phyloP scores from a whole-genome alignment of 371 early-diverging fungal genomes.

The Entomophthora muscae region DNA sequence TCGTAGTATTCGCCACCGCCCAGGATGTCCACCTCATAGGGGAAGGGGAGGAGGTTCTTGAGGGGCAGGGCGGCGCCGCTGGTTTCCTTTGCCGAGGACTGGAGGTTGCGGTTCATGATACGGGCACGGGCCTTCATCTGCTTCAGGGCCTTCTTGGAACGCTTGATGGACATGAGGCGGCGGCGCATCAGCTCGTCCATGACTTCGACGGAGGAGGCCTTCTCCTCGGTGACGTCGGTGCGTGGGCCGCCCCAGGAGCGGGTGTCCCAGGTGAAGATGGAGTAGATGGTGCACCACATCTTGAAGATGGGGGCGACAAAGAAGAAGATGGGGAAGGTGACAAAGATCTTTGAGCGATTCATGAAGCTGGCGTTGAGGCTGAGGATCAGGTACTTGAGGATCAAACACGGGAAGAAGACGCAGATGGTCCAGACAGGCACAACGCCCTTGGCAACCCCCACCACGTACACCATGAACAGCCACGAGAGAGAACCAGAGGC shows the following conservation, averaged over 20 bases:
- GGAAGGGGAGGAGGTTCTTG: not conserved
- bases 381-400: not conserved
- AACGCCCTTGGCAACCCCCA: not conserved
- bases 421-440: not conserved
- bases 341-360: not conserved
- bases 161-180: not conserved
- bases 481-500: not conserved
- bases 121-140: not conserved
- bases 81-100: not conserved
- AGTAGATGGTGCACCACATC: not conserved
- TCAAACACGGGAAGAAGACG: not conserved
- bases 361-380: not conserved
- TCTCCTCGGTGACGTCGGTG: not conserved
- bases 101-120: not conserved
- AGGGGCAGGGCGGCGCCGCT: not conserved
- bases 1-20: not conserved
- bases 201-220: not conserved
- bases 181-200: constrained; percentile 8
- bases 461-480: not conserved
- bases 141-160: not conserved
- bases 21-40: not conserved
- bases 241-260: not conserved
- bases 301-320: not conserved
- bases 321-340: not conserved
- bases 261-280: not conserved